A percentile compares a stretch with the other conserved stretches of the same genome.
phyloP scores from a whole-genome alignment of 148 eudicot genomes.

The Spergularia bocconei region DNA sequence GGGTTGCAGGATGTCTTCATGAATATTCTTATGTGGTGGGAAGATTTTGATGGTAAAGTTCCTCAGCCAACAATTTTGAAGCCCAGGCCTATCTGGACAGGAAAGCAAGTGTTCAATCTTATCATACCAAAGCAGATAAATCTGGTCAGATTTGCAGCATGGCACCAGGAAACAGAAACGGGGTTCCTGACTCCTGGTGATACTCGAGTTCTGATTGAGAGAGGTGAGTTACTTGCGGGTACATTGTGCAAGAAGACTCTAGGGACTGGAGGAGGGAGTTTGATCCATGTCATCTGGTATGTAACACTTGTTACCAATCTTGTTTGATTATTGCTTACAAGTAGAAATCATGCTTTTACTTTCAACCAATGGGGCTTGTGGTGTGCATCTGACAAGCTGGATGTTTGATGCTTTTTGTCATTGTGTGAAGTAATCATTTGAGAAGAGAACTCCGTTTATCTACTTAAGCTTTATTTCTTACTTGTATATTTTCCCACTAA shows the following conservation, averaged over 20 bases:
- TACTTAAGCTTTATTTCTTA: not conserved
- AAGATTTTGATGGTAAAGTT: conserved; percentile 96
- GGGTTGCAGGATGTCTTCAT: conserved; percentile 83
- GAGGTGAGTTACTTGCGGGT: conserved; percentile 88
- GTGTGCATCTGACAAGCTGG: not conserved
- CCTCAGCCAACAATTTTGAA: conserved; percentile 94
- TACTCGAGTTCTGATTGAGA: conserved; percentile 87
- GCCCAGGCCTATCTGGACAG: conserved; percentile 99
- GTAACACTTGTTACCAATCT: not conserved
- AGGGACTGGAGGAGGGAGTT: conserved; percentile 89
- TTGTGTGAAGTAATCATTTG: not conserved
- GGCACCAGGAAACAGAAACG: conserved; percentile 80
- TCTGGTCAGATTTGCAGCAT: conserved; percentile 78
- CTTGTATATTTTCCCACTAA: not conserved
- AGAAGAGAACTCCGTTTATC: not conserved
- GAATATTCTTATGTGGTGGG: conserved; percentile 99
- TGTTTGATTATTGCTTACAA: not conserved
- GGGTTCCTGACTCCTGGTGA: conserved; percentile 93
- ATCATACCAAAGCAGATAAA: conserved; percentile 98
- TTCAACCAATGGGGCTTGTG: not conserved
- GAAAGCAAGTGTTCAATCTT: conserved; percentile 95
- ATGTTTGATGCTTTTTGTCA: not conserved
- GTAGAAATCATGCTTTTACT: not conserved
- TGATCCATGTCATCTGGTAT: conserved; percentile 96
- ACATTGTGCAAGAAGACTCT: conserved; percentile 96